phyloP scores from a whole-genome alignment of 176 grass and related monocot genomes.

The Triticum dicoccoides region DNA sequence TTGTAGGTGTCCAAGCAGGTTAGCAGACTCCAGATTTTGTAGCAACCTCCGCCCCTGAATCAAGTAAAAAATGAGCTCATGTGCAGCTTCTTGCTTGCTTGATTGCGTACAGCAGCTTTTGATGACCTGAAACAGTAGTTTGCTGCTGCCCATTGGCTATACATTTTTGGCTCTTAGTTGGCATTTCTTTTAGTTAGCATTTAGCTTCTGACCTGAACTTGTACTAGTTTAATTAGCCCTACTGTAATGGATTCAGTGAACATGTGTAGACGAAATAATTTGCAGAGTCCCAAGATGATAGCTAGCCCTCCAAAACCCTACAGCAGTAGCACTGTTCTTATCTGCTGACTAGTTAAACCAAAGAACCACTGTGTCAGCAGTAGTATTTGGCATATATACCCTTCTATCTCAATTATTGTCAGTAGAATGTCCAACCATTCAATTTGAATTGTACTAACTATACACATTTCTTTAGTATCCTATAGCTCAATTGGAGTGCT shows the following conservation, averaged over 20 bases:
- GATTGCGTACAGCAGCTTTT: slow-evolving; percentile 16
- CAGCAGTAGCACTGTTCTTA: slow-evolving; percentile 21
- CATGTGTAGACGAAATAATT: slow-evolving; percentile 20
- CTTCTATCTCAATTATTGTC: background rate
- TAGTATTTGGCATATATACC: background rate
- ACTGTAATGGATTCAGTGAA: slow-evolving; percentile 49
- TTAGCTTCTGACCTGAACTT: slow-evolving; percentile 18
- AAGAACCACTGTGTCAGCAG: background rate
- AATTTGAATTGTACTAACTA: background rate
- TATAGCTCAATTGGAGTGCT: slow-evolving; percentile 7
- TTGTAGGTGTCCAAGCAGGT: slow-evolving; percentile 16
- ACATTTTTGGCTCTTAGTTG: background rate
- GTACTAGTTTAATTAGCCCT: slow-evolving; percentile 29
- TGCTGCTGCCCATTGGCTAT: slow-evolving; percentile 2
- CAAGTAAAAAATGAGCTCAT: slow-evolving; percentile 22
- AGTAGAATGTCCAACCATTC: background rate
- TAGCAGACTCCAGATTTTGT: background rate
- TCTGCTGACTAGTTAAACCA: slow-evolving; percentile 16
- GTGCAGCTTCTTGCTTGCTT: slow-evolving; percentile 24
- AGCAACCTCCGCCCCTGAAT: slow-evolving; percentile 13
- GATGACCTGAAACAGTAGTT: slow-evolving; percentile 13
- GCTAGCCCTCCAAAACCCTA: background rate
- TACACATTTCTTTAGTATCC: background rate
- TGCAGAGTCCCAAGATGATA: slow-evolving; percentile 40
- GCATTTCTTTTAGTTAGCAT: background rate